Evolutionary conservation across 2,329 filamentous ascomycete genomes (phyloP).

Genomic region (Paecilomyces niveus): DNA sequence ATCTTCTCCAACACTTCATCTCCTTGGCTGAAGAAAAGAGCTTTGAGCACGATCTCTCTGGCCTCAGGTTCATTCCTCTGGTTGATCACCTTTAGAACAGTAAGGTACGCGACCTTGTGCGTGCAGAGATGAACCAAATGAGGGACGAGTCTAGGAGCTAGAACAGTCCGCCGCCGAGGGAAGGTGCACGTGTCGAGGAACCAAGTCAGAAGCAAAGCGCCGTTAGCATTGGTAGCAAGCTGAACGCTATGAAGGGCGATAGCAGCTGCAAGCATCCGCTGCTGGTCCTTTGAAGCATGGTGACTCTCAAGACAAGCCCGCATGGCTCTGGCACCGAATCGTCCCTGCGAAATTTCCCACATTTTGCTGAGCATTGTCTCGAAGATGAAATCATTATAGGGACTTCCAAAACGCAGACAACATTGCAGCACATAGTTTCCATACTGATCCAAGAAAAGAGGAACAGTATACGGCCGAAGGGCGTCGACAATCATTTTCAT

Average conservation of each 20-base stretch:
- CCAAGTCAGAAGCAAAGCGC: constrained; percentile 90
- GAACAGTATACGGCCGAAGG: constrained; percentile 77
- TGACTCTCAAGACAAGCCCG: constrained; percentile 94
- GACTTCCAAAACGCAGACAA: constrained; percentile 82
- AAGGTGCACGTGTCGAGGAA: constrained; percentile 98
- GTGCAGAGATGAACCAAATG: constrained; percentile 94
- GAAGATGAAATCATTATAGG: constrained; percentile 94
- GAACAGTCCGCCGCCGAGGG: constrained; percentile 79
- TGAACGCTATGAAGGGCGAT: constrained; percentile 97
- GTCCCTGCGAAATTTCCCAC: constrained; percentile 88
- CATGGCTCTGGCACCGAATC: constrained; percentile 94
- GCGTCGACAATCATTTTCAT: constrained; percentile 79
- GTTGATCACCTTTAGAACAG: constrained; percentile 96
- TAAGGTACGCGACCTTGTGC: constrained; percentile 96
- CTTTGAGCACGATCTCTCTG: constrained; percentile 79
- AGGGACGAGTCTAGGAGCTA: constrained; percentile 85
- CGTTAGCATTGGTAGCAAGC: constrained; percentile 91
- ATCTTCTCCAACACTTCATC: constrained; percentile 86
- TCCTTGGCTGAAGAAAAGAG: constrained; percentile 84
- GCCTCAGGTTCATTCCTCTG: constrained; percentile 92
- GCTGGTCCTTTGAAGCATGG: constrained; percentile 89
- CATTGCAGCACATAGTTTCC: constrained; percentile 98
- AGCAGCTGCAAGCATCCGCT: constrained; percentile 84
- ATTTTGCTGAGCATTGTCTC: constrained; percentile 91
- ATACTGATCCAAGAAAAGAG: constrained; percentile 93